A percentile compares a stretch with the other conserved stretches of the same genome.
phyloP scores from a whole-genome alignment of 345 rosid species.

The Citrus cavaleriei region DNA sequence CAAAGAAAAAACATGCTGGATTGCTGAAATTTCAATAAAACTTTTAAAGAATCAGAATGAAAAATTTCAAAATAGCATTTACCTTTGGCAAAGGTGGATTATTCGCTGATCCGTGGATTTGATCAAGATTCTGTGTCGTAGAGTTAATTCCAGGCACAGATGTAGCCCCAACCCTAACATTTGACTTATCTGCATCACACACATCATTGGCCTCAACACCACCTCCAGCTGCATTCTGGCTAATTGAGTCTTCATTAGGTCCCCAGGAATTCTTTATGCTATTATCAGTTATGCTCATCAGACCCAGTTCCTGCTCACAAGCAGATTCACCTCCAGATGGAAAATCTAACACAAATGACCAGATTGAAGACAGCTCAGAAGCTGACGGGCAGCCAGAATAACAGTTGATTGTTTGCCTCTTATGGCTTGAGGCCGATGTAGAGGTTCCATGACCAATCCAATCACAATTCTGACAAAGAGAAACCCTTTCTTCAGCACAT shows the following conservation, averaged over 20 bases:
- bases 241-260: constrained; percentile 27
- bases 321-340: constrained; percentile 48
- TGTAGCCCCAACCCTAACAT: constrained; percentile 35
- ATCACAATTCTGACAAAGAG: constrained; percentile 98
- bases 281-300: constrained; percentile 79
- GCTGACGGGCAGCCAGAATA: constrained; percentile 96
- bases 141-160: constrained; percentile 41
- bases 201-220: constrained; percentile 24
- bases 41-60: not conserved
- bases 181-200: constrained; percentile 27
- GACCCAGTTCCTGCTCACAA: constrained; percentile 77
- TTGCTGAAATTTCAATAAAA: not conserved
- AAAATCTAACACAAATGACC: constrained; percentile 69
- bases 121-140: constrained; percentile 32
- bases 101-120: constrained; percentile 35
- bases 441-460: constrained; percentile 70
- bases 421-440: constrained; percentile 49
- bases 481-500: constrained; percentile 70
- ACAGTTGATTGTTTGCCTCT: constrained; percentile 70
- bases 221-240: constrained; percentile 30
- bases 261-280: constrained; percentile 23
- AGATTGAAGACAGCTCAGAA: constrained; percentile 77
- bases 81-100: constrained; percentile 54
- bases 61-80: constrained; percentile 7
- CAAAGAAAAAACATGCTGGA: not conserved